phyloP scores from a whole-genome alignment of 2,329 filamentous ascomycete genomes.

The Ambrosiella cleistominuta region DNA sequence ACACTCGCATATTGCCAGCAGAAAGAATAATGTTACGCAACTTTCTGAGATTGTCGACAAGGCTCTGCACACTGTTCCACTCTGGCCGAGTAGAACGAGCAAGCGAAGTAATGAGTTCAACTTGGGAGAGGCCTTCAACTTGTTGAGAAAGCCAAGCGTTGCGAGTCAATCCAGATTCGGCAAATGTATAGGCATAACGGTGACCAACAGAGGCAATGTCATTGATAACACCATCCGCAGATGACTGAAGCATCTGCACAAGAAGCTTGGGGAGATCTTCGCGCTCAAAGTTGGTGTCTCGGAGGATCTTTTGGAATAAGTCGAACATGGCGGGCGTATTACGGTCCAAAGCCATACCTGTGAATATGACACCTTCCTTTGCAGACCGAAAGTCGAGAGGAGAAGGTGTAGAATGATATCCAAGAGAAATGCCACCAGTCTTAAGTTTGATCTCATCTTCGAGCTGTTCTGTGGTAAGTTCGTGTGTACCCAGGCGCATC shows the following conservation, averaged over 20 bases:
- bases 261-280: constrained; percentile 67
- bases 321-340: constrained; percentile 87
- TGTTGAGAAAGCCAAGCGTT: constrained; percentile 62
- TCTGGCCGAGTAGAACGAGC: constrained; percentile 45
- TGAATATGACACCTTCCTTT: constrained; percentile 67
- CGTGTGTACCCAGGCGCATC: constrained; percentile 80
- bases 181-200: constrained; percentile 65
- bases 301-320: constrained; percentile 59
- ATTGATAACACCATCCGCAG: constrained; percentile 78
- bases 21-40: constrained; percentile 68
- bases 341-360: constrained; percentile 73
- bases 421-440: constrained; percentile 75
- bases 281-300: constrained; percentile 80
- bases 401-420: constrained; percentile 66
- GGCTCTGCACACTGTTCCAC: constrained; percentile 50
- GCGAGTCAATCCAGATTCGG: constrained; percentile 60
- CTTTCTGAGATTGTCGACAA: constrained; percentile 66
- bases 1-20: constrained; percentile 52
- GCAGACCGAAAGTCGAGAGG: constrained; percentile 53
- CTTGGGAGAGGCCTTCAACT: constrained; percentile 75
- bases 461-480: constrained; percentile 80
- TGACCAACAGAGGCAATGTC: constrained; percentile 84
- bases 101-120: constrained; percentile 65
- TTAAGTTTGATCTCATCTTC: constrained; percentile 94
- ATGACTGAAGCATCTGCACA: constrained; percentile 68